Evolutionary conservation across 805 yeast genomes (phyloP).

Genomic region (Barnettozyma wickerhamii): DNA sequence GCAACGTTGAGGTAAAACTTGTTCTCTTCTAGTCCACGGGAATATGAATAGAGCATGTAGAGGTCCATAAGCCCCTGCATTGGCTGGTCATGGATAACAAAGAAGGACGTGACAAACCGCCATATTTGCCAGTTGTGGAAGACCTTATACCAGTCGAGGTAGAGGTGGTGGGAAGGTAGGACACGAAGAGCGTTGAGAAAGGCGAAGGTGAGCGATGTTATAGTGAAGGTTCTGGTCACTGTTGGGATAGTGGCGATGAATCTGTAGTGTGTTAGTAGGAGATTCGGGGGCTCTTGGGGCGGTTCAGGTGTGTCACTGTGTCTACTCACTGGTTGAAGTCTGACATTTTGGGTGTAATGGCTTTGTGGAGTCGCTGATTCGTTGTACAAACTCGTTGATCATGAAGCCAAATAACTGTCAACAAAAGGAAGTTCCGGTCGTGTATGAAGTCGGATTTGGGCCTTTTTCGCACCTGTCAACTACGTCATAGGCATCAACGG

Average conservation of each 20-base stretch:
- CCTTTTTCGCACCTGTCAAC: too few relatives aligned
- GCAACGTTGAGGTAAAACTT: slow-evolving; percentile 45
- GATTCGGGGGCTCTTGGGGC: not conserved
- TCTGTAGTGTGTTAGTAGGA: slow-evolving; percentile 16
- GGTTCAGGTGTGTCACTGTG: not conserved
- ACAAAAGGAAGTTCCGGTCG: too few relatives aligned
- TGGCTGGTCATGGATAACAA: slow-evolving; percentile 38
- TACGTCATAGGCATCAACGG: too few relatives aligned
- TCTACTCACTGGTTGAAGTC: slow-evolving; percentile 13
- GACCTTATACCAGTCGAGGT: slow-evolving; percentile 27
- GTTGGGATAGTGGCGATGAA: slow-evolving; percentile 48
- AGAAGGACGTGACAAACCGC: slow-evolving; percentile 46
- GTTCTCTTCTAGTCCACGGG: slow-evolving; percentile 51
- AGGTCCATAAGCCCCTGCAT: slow-evolving; percentile 46
- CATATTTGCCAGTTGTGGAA: slow-evolving; percentile 36
- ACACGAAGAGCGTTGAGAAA: slow-evolving; percentile 32
- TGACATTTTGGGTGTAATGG: slow-evolving; percentile 8
- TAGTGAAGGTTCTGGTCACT: slow-evolving; percentile 51
- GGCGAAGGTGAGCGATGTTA: slow-evolving; percentile 44
- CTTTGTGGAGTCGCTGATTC: too few relatives aligned
- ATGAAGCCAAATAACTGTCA: too few relatives aligned
- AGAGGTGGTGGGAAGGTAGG: slow-evolving; percentile 22
- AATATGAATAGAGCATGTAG: slow-evolving; percentile 53
- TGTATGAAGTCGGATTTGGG: too few relatives aligned
- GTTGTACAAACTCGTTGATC: too few relatives aligned